Base-by-base conservation (phyloP, 345 rosid genomes). In the Boechera stricta region DNA sequence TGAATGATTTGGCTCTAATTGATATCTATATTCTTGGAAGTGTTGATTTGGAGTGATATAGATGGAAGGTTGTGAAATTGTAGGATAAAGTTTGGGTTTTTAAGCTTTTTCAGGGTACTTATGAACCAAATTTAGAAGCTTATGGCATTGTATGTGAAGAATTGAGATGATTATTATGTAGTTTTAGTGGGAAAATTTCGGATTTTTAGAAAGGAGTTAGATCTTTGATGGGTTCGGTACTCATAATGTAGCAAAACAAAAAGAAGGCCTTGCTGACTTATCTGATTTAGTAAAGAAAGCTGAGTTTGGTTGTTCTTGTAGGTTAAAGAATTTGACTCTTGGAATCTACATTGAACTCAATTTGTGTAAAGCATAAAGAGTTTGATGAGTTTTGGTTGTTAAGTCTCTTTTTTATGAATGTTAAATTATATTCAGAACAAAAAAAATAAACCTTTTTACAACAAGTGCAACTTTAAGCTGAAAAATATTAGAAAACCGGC, bases 11-110 rank as follows among this genome's bases (percentile, higher is more conserved):
- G 71, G 36, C 5, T 55, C 65, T 64, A 12, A 65, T 71, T 71
- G 62, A 48, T 64, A 70, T 63, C 24, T 18, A 13, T 57, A 29
- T 57, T 65, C 64, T 77, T 77, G 49, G 8, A 24, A 69, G 39
- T 69, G 47, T 39, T 69, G 21, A 69, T 35, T 51, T 51, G 21
- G 56, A 44, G 26, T 39, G 9, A 64, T 74, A 7, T 66, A 13
- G 56, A 53, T 62, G 7, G 24, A 47, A 76, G 31, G 32, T 76
- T 69, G 56, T 12, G 75, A 41, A 36, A 42, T 21, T 42, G 13
- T 52, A 12, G 69, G 64, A 69, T 51, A 52, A 52, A 61, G 64
- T 61, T 60, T 15, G 41, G 32, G 16, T 36, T 58, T 35, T 11
- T 1, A 26, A 31, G 69, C 61, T 68, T 13, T 13, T 53, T 36